Evolutionary conservation across 1,284 basidiomycete genomes (phyloP).

Genomic region (Apiotrichum akiyoshidainum): DNA sequence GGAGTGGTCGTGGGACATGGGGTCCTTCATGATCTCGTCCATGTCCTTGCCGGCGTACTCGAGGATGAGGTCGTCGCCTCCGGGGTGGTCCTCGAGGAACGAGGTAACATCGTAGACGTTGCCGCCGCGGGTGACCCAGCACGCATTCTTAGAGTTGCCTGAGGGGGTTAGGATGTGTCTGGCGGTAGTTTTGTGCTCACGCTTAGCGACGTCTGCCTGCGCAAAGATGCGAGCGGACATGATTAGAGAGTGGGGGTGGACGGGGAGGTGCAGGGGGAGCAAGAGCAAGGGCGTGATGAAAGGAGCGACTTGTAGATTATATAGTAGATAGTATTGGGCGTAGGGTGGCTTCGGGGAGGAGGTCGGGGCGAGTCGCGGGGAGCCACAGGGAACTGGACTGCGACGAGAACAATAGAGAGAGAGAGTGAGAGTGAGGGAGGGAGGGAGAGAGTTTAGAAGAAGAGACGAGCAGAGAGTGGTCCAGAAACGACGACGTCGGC

Average conservation of each 20-base stretch:
- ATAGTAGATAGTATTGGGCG: too few species aligned
- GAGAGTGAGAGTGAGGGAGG: background rate
- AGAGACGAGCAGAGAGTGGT: too few species aligned
- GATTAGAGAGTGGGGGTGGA: background rate
- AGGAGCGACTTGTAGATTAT: too few species aligned
- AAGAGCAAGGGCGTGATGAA: background rate
- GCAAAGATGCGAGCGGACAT: conserved; percentile 33
- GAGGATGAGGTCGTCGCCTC: conserved; percentile 55
- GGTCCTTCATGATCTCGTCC: conserved; percentile 74
- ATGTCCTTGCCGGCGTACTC: conserved; percentile 81
- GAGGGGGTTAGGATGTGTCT: background rate
- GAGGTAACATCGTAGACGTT: conserved; percentile 55
- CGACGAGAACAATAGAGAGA: background rate
- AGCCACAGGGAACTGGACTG: background rate
- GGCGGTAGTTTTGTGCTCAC: conserved; percentile 25
- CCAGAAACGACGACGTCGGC: background rate
- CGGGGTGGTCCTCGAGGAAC: conserved; percentile 54
- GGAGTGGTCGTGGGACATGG: conserved; percentile 86
- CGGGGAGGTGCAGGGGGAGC: background rate
- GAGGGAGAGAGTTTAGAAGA: too few species aligned
- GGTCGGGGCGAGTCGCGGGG: background rate
- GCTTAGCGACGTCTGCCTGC: conserved; percentile 42
- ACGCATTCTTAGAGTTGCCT: conserved; percentile 42
- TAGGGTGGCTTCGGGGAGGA: too few species aligned
- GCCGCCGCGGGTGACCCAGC: conserved; percentile 50